Base-by-base conservation (phyloP, 2,329 filamentous ascomycete genomes). In the Lasiodiplodia citricola region DNA sequence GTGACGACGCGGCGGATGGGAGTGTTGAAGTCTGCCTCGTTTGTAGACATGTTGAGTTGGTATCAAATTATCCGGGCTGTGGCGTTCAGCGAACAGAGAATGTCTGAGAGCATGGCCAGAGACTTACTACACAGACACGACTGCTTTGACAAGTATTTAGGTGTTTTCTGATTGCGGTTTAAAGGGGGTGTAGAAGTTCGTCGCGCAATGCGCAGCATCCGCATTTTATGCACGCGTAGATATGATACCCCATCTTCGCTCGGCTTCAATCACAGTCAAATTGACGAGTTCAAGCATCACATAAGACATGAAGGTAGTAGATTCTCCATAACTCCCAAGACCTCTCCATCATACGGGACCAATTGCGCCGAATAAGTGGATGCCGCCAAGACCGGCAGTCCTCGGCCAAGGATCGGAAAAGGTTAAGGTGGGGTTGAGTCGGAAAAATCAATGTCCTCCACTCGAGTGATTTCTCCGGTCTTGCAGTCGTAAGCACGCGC, bases 1-100 rank as follows among this genome's bases (percentile, higher is more conserved):
- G 58, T 63, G n/a, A 63, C 58, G 3, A 63, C 58, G 11, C 58
- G 58, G 41, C 58, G 58, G 23, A 63, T 63, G 5, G 58, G 58
- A 2, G 23, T 25, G 41, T 51, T 63, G 58, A 63, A 63, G 16
- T 63, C 41, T 35, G 58, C 58, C n/a, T 63, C 58, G 41, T 51
- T 63, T 13, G 58, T 50, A 2, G 57, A 62, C 58, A 63, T 63
- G n/a, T n/a, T 58, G 35, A 6, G 4, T 18, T 18, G 18, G 54
- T n/a, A 13, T 16, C 6, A 7, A 16, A 21, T 57, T 3, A 1
- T 52, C 18, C 5, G 23, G 1, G 16, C 6, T 54, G 16, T 7
- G 23, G 4, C 2, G 2, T n/a, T 56, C 16, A 56, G 54, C 54
- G 16, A 37, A 25, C 25, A 10, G 8, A 35, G 7, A 1, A 31